Evolutionary conservation across 1,284 basidiomycete genomes (phyloP).

Genomic region (Moesziomyces aphidis): DNA sequence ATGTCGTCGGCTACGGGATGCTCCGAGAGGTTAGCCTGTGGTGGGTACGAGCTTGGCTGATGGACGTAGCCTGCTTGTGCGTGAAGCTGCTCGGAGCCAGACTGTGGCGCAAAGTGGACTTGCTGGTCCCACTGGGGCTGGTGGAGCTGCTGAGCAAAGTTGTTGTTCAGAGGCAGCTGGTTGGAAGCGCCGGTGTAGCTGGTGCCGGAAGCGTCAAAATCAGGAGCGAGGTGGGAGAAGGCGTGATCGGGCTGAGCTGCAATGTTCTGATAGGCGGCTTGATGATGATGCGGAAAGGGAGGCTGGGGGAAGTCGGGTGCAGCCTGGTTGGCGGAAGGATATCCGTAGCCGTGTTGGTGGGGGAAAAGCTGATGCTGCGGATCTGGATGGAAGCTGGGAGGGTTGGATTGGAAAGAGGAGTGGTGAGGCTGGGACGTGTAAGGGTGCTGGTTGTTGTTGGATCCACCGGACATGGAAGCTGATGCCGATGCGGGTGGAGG

Average conservation of each 20-base stretch:
- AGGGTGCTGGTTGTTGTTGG: constrained; percentile 7
- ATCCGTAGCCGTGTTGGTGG: constrained; percentile 2
- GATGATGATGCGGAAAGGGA: not conserved
- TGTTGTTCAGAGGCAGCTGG: not conserved
- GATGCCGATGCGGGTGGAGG: constrained; percentile 7
- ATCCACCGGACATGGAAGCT: constrained; percentile 38
- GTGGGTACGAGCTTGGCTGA: not conserved
- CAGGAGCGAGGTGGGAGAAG: constrained; percentile 3
- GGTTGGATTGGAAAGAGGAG: not conserved
- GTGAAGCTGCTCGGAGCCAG: constrained; percentile 5
- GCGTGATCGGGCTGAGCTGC: not conserved
- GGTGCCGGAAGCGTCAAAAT: constrained; percentile 2
- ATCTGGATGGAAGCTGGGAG: constrained; percentile 6
- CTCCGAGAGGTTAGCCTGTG: not conserved
- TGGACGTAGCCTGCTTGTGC: constrained; percentile 2
- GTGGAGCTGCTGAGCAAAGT: constrained; percentile 8
- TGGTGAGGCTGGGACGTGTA: not conserved
- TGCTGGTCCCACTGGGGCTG: constrained; percentile 13
- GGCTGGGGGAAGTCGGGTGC: not conserved
- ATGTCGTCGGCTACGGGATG: not conserved
- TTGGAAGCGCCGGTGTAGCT: not conserved
- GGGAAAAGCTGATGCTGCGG: not conserved
- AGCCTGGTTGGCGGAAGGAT: not conserved
- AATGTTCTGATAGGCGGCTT: not conserved
- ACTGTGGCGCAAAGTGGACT: not conserved